Evolutionary conservation across 371 early-diverging fungal genomes (phyloP), one percentile per base, ranked within the genome.

Genomic region (Mortierella sp.): DNA sequence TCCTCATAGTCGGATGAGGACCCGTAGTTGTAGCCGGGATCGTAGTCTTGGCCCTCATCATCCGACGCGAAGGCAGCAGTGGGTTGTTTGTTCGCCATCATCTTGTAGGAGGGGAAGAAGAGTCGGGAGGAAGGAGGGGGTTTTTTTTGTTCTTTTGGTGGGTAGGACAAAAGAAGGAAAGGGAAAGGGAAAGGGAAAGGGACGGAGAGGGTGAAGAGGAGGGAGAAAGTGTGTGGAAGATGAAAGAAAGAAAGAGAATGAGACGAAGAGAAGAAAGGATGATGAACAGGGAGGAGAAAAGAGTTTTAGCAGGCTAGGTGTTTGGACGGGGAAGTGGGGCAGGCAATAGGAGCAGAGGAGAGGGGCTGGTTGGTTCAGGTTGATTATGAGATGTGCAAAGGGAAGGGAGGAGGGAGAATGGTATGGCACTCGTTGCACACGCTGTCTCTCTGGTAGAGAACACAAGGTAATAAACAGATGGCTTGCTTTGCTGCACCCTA

Each of bases 11-110:
- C 84, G 9, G 83, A 79, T 46, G 73, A 43, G 51, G 76, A 70
- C 0, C 69, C 73, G 53, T 79, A 79, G 77, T 69, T 76, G 59
- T 76, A 71, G 64, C 54, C n/a, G 43, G 82, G 78, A 59, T 79
- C 79, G 31, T 76, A 77, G 74, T 67, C 76, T 70, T 73, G 73
- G n/a, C 71, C 77, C 40, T 50, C 78, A 40, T 82, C 79, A 55
- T 76, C 75, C 11, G 83, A 77, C n/a, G 51, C 37, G 76, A 43
- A 78, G 24, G 78, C n/a, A 57, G 67, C 31, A 31, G 61, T 57
- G 43, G 75, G 48, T 26, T 44, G 81, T 43, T 69, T 75, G 51
- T 28, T 84, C 46, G 78, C 75, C 85, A 84, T 84, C 78, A 67
- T 84, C 51, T 70, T 53, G 34, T 74, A 34, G 6, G 28, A 72